Base-by-base conservation (phyloP, 805 yeast genomes). In the Candida namnaoensis region DNA sequence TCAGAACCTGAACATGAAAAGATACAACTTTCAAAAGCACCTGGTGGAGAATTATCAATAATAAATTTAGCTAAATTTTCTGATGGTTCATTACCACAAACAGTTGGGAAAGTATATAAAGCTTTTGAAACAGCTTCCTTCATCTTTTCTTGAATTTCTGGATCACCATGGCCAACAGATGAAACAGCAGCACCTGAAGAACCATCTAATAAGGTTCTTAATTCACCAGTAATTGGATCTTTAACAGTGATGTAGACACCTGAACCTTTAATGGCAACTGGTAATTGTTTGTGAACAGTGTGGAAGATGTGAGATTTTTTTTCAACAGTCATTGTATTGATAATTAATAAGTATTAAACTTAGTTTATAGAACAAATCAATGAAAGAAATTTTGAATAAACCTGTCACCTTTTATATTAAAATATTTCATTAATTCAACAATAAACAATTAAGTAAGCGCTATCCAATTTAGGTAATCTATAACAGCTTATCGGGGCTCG, bases 1-100 rank as follows among this genome's bases (percentile, higher is more conserved):
- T 78, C 85, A 14, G 83, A 67, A 9, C 87, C 88, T 4, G 82
- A 73, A 44, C 79, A 78, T 39, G 76, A 69, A 57, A 66, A 68
- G 30, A 66, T 55, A 5, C 71, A 74, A 39, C 65, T 54, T 36
- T 60, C 63, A 50, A 70, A 69, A 7, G 70, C 64, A 13, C 66
- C 69, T n/a, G 49, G 47, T 39, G 72, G 72, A n/a, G 73, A 68
- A 43, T 62, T 57, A 9, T 64, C 67, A 44, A 56, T 74, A 56
- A 65, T 65, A 61, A 61, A 66, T 39, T 61, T 53, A 5, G 72
- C 70, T 27, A 71, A 51, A 9, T 58, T 61, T 44, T 71, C 75
- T 23, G 72, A 64, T 28, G 65, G 62, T 34, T 55, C 51, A 49
- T 66, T 67, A 34, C 63, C 38, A 8, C 52, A 45, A 23, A 53